A percentile compares a stretch with the other conserved stretches of the same genome.
phyloP scores from a whole-genome alignment of 768 basidiomycete species.

The Kwoniella pini region DNA sequence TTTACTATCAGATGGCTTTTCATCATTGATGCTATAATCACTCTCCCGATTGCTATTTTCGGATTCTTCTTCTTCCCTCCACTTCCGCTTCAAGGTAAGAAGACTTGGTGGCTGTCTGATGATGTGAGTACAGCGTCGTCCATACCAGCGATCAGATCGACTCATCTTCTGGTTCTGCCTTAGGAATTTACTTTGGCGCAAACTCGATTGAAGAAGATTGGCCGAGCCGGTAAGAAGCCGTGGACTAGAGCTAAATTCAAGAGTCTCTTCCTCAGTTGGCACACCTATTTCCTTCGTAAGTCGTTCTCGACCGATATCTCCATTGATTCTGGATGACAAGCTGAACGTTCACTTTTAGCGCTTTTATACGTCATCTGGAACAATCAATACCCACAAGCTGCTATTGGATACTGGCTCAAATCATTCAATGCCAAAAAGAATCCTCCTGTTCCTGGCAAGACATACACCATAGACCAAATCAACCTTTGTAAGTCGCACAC shows the following conservation, averaged over 20 bases:
- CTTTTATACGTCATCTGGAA: conserved; percentile 33
- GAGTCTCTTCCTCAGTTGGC: conserved; percentile 31
- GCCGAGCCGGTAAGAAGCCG: conserved; percentile 22
- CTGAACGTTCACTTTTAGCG: conserved; percentile 7
- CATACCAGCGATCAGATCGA: background rate
- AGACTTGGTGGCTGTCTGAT: conserved; percentile 23
- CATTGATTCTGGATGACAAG: no score
- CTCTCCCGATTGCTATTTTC: conserved; percentile 21
- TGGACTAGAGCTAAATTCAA: conserved; percentile 30
- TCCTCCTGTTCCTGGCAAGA: conserved; percentile 30
- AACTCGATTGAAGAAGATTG: conserved; percentile 23
- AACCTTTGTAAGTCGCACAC: conserved; percentile 24
- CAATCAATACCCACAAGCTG: conserved; percentile 23
- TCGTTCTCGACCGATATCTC: no score
- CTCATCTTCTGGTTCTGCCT: background rate
- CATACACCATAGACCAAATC: conserved; percentile 37
- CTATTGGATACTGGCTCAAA: conserved; percentile 43
- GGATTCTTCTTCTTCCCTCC: conserved; percentile 39
- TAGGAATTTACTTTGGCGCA: conserved; percentile 33
- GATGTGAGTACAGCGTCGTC: conserved; percentile 14
- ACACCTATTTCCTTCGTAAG: conserved; percentile 38
- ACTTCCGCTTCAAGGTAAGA: conserved; percentile 28
- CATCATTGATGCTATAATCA: conserved; percentile 29
- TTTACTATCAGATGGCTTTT: conserved; percentile 27
- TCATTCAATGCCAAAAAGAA: conserved; percentile 34